Evolutionary conservation across 2,329 filamentous ascomycete species (phyloP).

Genomic region (Pseudogymnoascus destructans): DNA sequence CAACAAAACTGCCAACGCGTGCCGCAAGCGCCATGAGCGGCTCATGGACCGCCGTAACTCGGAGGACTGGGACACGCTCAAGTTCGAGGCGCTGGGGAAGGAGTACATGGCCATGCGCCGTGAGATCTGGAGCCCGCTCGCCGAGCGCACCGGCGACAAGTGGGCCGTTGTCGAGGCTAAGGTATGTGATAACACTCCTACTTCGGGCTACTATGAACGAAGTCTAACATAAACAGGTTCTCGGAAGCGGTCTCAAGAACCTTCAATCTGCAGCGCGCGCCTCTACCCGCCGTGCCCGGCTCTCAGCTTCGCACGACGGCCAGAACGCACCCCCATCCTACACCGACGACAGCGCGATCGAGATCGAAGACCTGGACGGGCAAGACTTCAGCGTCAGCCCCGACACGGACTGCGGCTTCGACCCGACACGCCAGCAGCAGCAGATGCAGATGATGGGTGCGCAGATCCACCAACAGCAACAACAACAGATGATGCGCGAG

Average conservation of each 20-base stretch:
- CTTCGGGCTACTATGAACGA: not conserved
- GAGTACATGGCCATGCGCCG: slow-evolving; percentile 70
- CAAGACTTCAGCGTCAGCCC: slow-evolving; percentile 40
- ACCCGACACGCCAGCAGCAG: slow-evolving; percentile 11
- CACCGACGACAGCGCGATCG: slow-evolving; percentile 58
- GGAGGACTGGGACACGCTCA: slow-evolving; percentile 61
- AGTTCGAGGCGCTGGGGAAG: slow-evolving; percentile 59
- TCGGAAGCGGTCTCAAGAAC: slow-evolving; percentile 74
- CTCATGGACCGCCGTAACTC: slow-evolving; percentile 53
- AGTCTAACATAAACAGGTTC: slow-evolving; percentile 42
- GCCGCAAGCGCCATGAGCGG: slow-evolving; percentile 77
- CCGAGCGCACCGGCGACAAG: slow-evolving; percentile 64
- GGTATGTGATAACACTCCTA: slow-evolving; percentile 30
- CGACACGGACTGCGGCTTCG: slow-evolving; percentile 32
- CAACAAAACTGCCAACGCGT: slow-evolving; percentile 66
- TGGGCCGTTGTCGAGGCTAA: slow-evolving; percentile 58
- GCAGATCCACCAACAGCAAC: slow-evolving; percentile 20
- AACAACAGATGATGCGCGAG: slow-evolving; percentile 11
- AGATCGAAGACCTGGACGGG: slow-evolving; percentile 44
- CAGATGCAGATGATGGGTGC: not conserved
- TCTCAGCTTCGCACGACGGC: slow-evolving; percentile 31
- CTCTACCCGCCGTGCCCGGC: slow-evolving; percentile 50
- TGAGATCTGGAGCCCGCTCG: slow-evolving; percentile 69
- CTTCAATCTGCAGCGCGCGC: slow-evolving; percentile 57
- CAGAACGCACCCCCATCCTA: slow-evolving; percentile 19